Conservation (phyloP, 768 basidiomycete genomes). For the Rhodosporidiobolus odoratus region DNA sequence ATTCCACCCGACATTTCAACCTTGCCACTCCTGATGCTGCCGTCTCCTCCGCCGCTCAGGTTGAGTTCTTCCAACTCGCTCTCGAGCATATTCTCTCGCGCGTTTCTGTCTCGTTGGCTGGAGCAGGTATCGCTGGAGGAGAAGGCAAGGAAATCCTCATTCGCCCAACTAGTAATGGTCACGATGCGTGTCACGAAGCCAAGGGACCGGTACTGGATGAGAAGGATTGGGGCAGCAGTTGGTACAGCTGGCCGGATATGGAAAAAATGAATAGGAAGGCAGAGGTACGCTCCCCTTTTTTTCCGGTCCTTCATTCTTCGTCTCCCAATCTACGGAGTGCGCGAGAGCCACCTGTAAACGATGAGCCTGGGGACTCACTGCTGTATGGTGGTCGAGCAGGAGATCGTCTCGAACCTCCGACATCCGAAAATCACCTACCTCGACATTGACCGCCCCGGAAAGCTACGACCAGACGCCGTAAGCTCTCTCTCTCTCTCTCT, state of each 20-base stretch:
- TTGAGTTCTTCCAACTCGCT: not conserved
- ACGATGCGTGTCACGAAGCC: not conserved
- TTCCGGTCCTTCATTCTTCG: no score
- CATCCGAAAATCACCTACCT: not conserved
- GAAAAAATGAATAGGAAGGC: not conserved
- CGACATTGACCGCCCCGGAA: not conserved
- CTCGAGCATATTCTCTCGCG: not conserved
- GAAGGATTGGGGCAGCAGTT: not conserved
- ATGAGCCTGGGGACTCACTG: no score
- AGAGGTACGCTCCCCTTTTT: not conserved
- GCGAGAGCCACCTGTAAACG: no score
- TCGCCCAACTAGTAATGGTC: not conserved
- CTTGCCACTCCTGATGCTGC: not conserved
- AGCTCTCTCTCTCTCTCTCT: no score
- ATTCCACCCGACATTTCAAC: not conserved
- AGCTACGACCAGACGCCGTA: constrained; percentile 2
- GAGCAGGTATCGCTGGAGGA: not conserved
- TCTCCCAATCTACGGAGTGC: no score
- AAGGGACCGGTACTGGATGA: not conserved
- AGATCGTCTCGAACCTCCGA: not conserved
- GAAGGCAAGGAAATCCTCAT: not conserved
- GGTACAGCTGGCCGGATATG: constrained; percentile 2
- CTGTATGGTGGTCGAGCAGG: no score
- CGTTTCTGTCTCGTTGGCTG: not conserved
- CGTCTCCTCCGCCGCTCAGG: not conserved